Evolutionary conservation across 768 basidiomycete genomes (phyloP), one percentile per base, ranked within the genome.

Genomic region (Amylocystis lapponica): DNA sequence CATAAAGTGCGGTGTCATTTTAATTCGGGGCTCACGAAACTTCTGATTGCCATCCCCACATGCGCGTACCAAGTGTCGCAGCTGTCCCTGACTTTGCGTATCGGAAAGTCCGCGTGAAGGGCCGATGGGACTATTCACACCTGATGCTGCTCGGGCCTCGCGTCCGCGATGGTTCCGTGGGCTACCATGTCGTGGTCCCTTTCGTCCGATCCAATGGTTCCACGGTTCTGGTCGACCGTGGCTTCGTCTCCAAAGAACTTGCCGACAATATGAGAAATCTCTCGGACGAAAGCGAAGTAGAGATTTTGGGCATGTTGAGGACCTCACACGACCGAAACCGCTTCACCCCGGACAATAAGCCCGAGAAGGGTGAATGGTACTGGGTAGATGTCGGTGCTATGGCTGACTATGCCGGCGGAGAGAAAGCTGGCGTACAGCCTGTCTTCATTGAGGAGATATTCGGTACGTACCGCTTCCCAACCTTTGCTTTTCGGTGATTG

Each of bases 361-460:
- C 87, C 0, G 74, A 75, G 35, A 72, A 78, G 39, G 83, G 85
- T 10, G 76, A 81, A 60, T 99, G 95, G 94, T 91, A 88, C 55
- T 99, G 92, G 87, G 78, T 78, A 16, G 91, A 98, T 59, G 73
- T 92, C 5, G 73, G 77, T 14, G 75, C 79, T 20, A 91, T 99
- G 81, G 80, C 84, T 6, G 71, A 82, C 38, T 74, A 72, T 50
- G 82, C 79, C 14, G 92, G 91, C 13, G 91, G 89, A 1, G 76
- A 81, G 44, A 59, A 66, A 5, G 78, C 75, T 16, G 69, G 74
- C 32, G 83, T 95, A 1, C 93, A 95, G 56, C 86, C 90, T 25
- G 91, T 98, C 1, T 78, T 90, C 47, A 68, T 97, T 4, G 95
- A 99, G 59, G 81, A 87, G 55, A 85, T 96, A 36, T 96, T 94